Conservation (phyloP, 169 alveolate genomes). For the Cryptosporidium baileyi region DNA sequence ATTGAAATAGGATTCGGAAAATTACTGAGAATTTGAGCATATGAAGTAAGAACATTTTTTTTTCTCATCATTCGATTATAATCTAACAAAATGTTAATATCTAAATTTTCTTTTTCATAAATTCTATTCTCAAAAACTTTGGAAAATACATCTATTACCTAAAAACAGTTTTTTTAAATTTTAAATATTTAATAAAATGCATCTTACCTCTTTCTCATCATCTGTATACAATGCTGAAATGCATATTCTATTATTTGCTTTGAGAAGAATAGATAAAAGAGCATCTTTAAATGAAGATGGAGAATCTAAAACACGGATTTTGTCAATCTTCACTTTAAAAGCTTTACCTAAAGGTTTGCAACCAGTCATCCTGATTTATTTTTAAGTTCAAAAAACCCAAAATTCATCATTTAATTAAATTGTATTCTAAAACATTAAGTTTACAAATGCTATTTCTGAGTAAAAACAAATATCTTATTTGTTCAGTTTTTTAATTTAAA, state of each 20-base stretch:
- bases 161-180: neutral
- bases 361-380: neutral
- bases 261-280: constrained; percentile 1
- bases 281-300: constrained; percentile 31
- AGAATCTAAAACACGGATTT: constrained; percentile 25
- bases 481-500: no score
- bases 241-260: constrained; percentile 31
- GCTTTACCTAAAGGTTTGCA: neutral
- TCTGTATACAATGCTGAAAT: constrained; percentile 42
- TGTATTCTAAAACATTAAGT: no score
- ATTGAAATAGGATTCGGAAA: neutral
- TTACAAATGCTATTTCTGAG: no score
- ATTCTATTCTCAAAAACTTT: neutral
- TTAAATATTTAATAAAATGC: neutral
- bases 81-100: constrained; percentile 25
- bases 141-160: neutral
- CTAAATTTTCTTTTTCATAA: neutral
- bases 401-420: no score
- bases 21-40: neutral
- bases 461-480: no score
- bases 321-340: constrained; percentile 13
- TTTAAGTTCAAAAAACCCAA: no score
- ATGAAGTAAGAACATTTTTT: neutral
- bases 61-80: constrained; percentile 19
- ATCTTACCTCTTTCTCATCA: constrained; percentile 46